Base-by-base conservation (phyloP, 768 basidiomycete genomes). In the Epithele typhae region DNA sequence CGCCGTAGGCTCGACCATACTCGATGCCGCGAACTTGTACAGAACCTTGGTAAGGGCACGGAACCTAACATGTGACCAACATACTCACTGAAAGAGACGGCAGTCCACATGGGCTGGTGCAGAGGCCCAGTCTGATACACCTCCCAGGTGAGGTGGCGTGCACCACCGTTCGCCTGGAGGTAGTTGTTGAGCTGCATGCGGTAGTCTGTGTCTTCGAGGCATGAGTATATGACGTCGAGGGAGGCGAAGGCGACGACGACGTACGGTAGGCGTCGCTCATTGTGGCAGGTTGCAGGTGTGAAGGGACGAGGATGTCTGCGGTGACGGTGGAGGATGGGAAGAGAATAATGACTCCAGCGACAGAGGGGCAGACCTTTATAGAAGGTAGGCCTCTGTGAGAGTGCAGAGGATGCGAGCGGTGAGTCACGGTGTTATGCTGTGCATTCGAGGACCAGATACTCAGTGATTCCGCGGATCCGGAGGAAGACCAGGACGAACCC, bases 111-210 rank as follows among this genome's bases (percentile, higher is more conserved):
- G 5, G 59, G 53, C 37, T 58, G 50, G 53, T 64, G 63, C 7
- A 48, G 43, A 14, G 58, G 61, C 23, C 63, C 63, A 1, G 48
- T 22, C 32, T 54, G 48, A 43, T 43, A 52, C 1, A 59, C 46
- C 32, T 61, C 54, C 63, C 63, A 64, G 19, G 45, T 47, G 4
- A 64, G 49, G 30, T 53, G 40, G 11, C 45, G 51, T 6, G 53
- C 40, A 22, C 58, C 58, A 4, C 58, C 59, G 45, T 60, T 57
- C 19, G 49, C 49, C 40, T 64, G 63, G 40, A 64, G 57, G 52
- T 50, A 62, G 57, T 63, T 64, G 53, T 64, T 62, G 47, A 64
- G 58, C 32, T 57, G 50, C 59, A 62, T 64, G 35, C 60, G 60
- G 54, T 58, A 62, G 53, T 64, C 63, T 63, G 25, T 18, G 22